Evolutionary conservation across 2,329 filamentous ascomycete species (phyloP).

Genomic region (Arachnomyces sp.): DNA sequence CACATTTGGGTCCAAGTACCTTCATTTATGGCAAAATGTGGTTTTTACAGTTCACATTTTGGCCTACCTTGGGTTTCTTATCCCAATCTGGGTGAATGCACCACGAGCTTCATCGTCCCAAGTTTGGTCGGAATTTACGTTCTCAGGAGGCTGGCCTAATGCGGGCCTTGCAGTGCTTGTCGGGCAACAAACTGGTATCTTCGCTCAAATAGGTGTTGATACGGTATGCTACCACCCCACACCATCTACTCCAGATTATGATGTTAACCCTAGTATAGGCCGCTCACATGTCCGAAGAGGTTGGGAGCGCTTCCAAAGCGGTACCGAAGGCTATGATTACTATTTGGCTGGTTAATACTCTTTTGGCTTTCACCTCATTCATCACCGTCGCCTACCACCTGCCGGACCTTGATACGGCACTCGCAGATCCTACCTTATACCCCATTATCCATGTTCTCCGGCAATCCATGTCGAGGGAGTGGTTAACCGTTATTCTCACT

Average conservation of each 20-base stretch:
- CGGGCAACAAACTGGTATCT: conserved; percentile 24
- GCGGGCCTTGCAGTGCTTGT: conserved; percentile 31
- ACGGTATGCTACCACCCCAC: conserved; percentile 23
- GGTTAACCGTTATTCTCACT: conserved; percentile 40
- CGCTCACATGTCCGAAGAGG: conserved; percentile 40
- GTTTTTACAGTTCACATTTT: conserved; percentile 42
- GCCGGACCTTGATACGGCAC: conserved; percentile 29
- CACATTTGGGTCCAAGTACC: conserved; percentile 34
- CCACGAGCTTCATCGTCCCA: conserved; percentile 14
- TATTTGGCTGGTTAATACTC: conserved; percentile 39
- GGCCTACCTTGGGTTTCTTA: conserved; percentile 37
- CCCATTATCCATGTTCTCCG: conserved; percentile 45
- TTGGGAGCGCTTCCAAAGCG: conserved; percentile 38
- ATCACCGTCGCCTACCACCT: conserved; percentile 38
- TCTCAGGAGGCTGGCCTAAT: conserved; percentile 28
- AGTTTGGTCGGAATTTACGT: conserved; percentile 30
- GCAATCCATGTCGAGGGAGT: conserved; percentile 36
- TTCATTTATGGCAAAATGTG: conserved; percentile 45
- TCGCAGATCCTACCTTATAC: conserved; percentile 36
- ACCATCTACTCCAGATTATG: no score
- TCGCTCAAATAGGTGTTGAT: conserved; percentile 23
- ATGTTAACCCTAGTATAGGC: conserved; percentile 2
- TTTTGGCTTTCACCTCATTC: conserved; percentile 37
- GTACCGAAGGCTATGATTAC: conserved; percentile 42
- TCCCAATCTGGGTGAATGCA: conserved; percentile 25